phyloP scores from a whole-genome alignment of 768 basidiomycete genomes.

The Rhodotorula diobovata region DNA sequence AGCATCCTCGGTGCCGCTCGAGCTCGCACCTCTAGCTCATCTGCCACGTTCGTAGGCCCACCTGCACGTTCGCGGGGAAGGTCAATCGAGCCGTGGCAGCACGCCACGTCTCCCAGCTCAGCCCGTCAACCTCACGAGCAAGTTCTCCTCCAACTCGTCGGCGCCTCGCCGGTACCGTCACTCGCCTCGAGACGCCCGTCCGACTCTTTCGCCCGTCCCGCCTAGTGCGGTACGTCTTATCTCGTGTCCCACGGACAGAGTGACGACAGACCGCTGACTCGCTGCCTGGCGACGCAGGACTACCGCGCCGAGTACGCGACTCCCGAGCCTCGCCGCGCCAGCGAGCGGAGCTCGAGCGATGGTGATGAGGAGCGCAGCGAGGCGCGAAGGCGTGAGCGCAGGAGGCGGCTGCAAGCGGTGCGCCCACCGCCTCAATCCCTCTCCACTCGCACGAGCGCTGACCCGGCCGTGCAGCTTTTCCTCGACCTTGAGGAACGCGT shows the following conservation, averaged over 20 bases:
- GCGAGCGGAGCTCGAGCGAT: not conserved
- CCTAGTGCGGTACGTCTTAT: no score
- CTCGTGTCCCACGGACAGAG: no score
- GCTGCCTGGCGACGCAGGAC: no score
- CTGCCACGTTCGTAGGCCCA: no score
- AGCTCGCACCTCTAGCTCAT: no score
- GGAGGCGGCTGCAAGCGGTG: not conserved
- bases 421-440: not conserved
- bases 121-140: not conserved
- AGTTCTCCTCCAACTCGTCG: constrained; percentile 9
- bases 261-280: no score
- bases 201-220: not conserved
- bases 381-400: not conserved
- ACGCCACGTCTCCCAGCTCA: not conserved
- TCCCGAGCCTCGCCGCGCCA: not conserved
- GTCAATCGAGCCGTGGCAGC: no score
- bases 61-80: no score
- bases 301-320: not conserved
- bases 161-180: not conserved
- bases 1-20: no score
- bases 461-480: not conserved
- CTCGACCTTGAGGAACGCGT: not conserved
- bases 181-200: not conserved
- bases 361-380: not conserved
- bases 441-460: no score